phyloP scores from a whole-genome alignment of 345 rosid species.

The Mallotus nudiflorus region DNA sequence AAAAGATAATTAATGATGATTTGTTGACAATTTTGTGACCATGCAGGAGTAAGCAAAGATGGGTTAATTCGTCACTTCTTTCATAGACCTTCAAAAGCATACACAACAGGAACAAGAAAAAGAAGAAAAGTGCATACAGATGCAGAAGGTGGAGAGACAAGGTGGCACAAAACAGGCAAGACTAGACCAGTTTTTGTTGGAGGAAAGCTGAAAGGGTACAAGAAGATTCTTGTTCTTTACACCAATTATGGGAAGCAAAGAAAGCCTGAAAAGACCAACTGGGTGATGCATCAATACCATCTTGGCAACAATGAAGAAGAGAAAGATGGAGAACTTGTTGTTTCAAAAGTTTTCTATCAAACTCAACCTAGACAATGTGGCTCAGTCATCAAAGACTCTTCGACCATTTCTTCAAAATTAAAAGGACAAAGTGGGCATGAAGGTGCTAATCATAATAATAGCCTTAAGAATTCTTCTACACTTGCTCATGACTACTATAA shows the following conservation, averaged over 20 bases:
- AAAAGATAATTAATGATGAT: too few relatives aligned
- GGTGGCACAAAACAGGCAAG: conserved; percentile 99
- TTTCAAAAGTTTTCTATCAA: conserved; percentile 92
- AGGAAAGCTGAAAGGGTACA: conserved; percentile 75
- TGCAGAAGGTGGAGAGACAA: conserved; percentile 75
- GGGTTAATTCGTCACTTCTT: conserved; percentile 96
- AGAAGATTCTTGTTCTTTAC: conserved; percentile 93
- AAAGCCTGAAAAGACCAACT: conserved; percentile 91
- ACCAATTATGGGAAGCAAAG: conserved; percentile 93
- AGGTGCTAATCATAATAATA: conserved; percentile 13
- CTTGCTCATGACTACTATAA: conserved; percentile 52
- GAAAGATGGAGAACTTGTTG: conserved; percentile 92
- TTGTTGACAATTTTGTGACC: not conserved
- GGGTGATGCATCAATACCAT: conserved; percentile 99
- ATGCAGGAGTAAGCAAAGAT: conserved; percentile 78
- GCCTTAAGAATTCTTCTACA: conserved; percentile 32
- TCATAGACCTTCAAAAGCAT: conserved; percentile 97
- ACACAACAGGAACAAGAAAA: conserved; percentile 94
- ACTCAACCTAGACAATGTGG: conserved; percentile 97
- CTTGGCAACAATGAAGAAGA: conserved; percentile 88
- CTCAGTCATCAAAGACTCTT: conserved; percentile 35
- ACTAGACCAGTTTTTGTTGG: conserved; percentile 69
- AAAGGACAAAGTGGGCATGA: conserved; percentile 38
- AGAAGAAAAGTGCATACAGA: conserved; percentile 88
- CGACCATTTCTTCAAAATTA: conserved; percentile 35